These are phyloP conservation scores for Cucurbitaria berberidis DNA, from an alignment of 2,329 filamentous ascomycete genomes.

Conservation along the genomic window DNA sequence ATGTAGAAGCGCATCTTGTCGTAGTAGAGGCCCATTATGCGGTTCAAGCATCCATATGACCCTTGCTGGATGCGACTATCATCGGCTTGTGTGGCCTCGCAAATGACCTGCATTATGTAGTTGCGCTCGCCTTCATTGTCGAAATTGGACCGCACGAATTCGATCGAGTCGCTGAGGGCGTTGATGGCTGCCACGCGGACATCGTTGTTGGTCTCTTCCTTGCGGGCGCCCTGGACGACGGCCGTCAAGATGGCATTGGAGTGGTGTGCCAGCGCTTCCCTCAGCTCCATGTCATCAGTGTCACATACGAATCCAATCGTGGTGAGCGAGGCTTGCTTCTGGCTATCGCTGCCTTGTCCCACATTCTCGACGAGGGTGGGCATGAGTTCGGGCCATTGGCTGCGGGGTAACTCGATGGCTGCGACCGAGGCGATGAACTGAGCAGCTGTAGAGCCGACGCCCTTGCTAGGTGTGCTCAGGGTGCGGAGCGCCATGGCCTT, in stretches of 20 bases:
- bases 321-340: slow-evolving; percentile 93
- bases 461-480: slow-evolving; percentile 75
- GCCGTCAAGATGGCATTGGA: slow-evolving; percentile 98
- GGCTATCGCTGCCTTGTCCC: slow-evolving; percentile 80
- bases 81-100: slow-evolving; percentile 93
- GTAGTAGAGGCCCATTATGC: slow-evolving; percentile 98
- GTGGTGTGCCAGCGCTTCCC: slow-evolving; percentile 79
- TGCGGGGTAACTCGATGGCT: slow-evolving; percentile 88
- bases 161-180: slow-evolving; percentile 92
- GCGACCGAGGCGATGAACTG: slow-evolving; percentile 97
- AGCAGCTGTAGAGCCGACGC: slow-evolving; percentile 86
- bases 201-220: slow-evolving; percentile 91
- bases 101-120: slow-evolving; percentile 99
- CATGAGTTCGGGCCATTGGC: slow-evolving; percentile 95
- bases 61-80: slow-evolving; percentile 93
- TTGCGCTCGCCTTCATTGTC: slow-evolving; percentile 99
- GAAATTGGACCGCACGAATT: slow-evolving; percentile 98
- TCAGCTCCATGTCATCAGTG: slow-evolving; percentile 85
- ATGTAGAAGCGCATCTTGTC: slow-evolving; percentile 99
- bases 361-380: slow-evolving; percentile 88
- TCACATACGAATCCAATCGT: slow-evolving; percentile 99
- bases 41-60: slow-evolving; percentile 95
- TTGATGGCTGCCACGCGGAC: slow-evolving; percentile 92
- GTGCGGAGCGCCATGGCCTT: slow-evolving; percentile 92
- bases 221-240: slow-evolving; percentile 94